phyloP scores from a whole-genome alignment of 768 basidiomycete genomes.

The Cystoderma amianthinum region DNA sequence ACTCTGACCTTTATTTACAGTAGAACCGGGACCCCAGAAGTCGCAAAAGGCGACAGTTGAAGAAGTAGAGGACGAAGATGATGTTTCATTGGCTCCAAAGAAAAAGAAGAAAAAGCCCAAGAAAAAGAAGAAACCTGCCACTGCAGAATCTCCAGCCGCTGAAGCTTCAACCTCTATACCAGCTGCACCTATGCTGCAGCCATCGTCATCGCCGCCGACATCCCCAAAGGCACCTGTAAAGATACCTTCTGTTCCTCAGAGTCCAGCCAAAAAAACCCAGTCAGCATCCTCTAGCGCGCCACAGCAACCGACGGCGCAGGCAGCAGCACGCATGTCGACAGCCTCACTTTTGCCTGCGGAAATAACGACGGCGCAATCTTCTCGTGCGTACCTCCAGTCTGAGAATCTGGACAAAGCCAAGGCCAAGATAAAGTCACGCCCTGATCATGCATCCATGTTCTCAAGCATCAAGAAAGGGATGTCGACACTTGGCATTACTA shows the following conservation, averaged over 20 bases:
- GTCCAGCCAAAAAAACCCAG: background rate
- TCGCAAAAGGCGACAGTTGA: slow-evolving; percentile 51
- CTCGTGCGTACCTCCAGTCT: slow-evolving; percentile 58
- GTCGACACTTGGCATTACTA: slow-evolving; percentile 33
- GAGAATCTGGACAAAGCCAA: slow-evolving; percentile 43
- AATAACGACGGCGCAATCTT: slow-evolving; percentile 55
- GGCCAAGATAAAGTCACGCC: slow-evolving; percentile 65
- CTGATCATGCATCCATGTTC: slow-evolving; percentile 48
- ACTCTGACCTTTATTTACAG: background rate
- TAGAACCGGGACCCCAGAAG: slow-evolving; percentile 12
- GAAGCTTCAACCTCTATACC: slow-evolving; percentile 11
- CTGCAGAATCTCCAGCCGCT: slow-evolving; percentile 4
- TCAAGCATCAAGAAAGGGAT: slow-evolving; percentile 38
- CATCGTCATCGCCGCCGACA: slow-evolving; percentile 6
- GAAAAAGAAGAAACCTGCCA: slow-evolving; percentile 53
- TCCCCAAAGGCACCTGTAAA: slow-evolving; percentile 10
- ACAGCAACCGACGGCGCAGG: background rate
- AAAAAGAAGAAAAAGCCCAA: slow-evolving; percentile 76
- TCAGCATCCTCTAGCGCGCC: background rate
- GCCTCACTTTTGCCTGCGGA: slow-evolving; percentile 34
- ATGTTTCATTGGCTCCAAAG: slow-evolving; percentile 22
- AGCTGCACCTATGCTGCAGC: slow-evolving; percentile 12
- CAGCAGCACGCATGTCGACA: slow-evolving; percentile 14
- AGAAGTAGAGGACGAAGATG: slow-evolving; percentile 70
- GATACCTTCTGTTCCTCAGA: slow-evolving; percentile 3